phyloP scores from a whole-genome alignment of 2,329 filamentous ascomycete genomes.

The Meredithiella fracta region DNA sequence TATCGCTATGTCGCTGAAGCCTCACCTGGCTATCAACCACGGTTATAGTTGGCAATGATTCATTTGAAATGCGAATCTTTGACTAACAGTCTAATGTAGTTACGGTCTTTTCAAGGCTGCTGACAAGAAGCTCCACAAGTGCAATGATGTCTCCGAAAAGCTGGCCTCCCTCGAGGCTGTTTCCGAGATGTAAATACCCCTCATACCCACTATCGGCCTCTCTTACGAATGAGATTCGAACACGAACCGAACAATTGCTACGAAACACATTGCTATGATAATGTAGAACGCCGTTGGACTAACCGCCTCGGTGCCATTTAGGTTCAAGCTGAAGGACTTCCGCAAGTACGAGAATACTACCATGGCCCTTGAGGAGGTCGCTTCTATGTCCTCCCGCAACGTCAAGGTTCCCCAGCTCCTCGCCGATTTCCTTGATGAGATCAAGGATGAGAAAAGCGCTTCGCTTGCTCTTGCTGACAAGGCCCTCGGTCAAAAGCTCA shows the following conservation, averaged over 20 bases:
- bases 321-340: conserved; percentile 91
- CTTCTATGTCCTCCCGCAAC: conserved; percentile 54
- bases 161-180: conserved; percentile 68
- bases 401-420: conserved; percentile 89
- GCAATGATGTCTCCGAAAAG: conserved; percentile 60
- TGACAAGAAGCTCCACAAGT: conserved; percentile 94
- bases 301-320: conserved; percentile 21
- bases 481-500: conserved; percentile 81
- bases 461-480: conserved; percentile 87
- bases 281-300: conserved; percentile 11
- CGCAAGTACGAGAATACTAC: conserved; percentile 92
- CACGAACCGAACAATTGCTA: not conserved
- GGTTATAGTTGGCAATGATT: too few species aligned
- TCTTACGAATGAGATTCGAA: not conserved
- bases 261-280: not conserved
- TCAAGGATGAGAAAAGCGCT: conserved; percentile 96
- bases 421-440: conserved; percentile 61
- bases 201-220: conserved; percentile 17
- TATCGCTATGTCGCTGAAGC: not conserved
- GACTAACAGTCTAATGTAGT: conserved; percentile 29
- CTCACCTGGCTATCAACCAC: not conserved
- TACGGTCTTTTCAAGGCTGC: conserved; percentile 97
- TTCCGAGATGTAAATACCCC: conserved; percentile 55
- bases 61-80: not conserved
- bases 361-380: conserved; percentile 77